Base-by-base conservation (phyloP, 2,329 filamentous ascomycete species). In the Ophiostoma quercus region DNA sequence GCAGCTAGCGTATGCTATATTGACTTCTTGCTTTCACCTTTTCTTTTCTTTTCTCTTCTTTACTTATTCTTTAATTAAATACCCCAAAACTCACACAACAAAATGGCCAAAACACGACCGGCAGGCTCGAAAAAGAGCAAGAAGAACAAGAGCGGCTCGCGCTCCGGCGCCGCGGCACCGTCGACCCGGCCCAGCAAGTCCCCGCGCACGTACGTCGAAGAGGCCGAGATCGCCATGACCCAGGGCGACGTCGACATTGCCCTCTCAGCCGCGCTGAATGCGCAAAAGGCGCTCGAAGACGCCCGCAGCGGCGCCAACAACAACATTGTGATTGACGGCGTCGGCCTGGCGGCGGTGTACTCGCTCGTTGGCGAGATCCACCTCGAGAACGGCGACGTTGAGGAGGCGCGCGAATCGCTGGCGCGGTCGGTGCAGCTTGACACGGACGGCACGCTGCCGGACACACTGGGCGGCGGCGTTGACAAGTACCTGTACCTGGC, bases 401-500 rank as follows among this genome's bases (percentile, higher is more conserved):
- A 94, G 68, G 81, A 86, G 19, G 94, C 94, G 60, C 85, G 90
- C 71, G 80, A 83, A 66, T 89, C 87, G 76, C 96, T 97, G 76
- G 78, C 88, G 71, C 84, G 86, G 65, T 92, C 95, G 0, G 90
- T 90, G 51, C 82, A 84, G 69, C 84, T 95, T 47, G 95, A 99
- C 77, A 84, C 88, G 32, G 87, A 94, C 70, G 95, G 94, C 22
- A 80, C 82, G 54, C 81, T 88, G 71, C 85, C 90, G 22, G 90
- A 92, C 75, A 85, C 87, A 54, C 78, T 89, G 68, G 94, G 93
- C 67, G 92, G 92, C 37, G 94, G 94, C 0, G 88, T 93, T 0
- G 94, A 98, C 77, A 98, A 97, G 81, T 98, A 97, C 77, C 81
- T 98, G 67, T 96, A 94, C 87, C 83, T 99, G 71, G 95, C 95